Evolutionary conservation across 1,284 basidiomycete genomes (phyloP), one percentile per base, ranked within the genome.

Genomic region (Trichosporon asahii): DNA sequence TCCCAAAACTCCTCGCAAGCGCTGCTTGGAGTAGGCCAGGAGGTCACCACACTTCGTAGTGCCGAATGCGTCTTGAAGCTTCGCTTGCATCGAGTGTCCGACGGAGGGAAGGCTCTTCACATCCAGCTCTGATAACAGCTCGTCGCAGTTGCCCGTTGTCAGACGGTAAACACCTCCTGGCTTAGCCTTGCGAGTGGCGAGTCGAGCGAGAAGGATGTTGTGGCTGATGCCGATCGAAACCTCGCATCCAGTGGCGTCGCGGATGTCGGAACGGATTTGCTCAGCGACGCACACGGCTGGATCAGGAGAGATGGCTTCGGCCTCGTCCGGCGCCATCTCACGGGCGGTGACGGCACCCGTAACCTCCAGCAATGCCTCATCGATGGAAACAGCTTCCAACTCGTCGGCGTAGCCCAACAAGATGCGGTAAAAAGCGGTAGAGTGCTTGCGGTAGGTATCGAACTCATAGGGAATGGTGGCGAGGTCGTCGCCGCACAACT

Each of bases 351-450:
- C 88, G 0, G 88, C 88, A 9, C 85, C 88, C 0, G 92, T 91
- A 4, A 95, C 93, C 69, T 98, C 95, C 71, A 98, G 88, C 11
- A 98, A 86, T 0, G 94, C 95, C 81, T 99, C 96, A 75, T 99
- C 96, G 1, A 99, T 92, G 6, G 94, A 96, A 1, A 98, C 95
- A 0, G 95, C 95, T 84, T 98, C 91, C 3, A 98, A 86, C 74
- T 95, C 93, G 77, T 98, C 94, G 4, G 94, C 91, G 76, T 93
- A 90, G 0, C 87, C 85, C 87, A 98, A 92, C 23, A 99, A 86
- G 67, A 97, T 91, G 0, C 92, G 92, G 83, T 99, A 99, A 79
- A 98, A 97, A 40, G 91, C 87, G 61, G 94, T 83, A 0, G 91
- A 95, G 70, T 90, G 85, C 68, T 90, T 84, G 78, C 92, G 94